Conservation (phyloP, 371 early-diverging fungal genomes). For the Apophysomyces variabilis region DNA sequence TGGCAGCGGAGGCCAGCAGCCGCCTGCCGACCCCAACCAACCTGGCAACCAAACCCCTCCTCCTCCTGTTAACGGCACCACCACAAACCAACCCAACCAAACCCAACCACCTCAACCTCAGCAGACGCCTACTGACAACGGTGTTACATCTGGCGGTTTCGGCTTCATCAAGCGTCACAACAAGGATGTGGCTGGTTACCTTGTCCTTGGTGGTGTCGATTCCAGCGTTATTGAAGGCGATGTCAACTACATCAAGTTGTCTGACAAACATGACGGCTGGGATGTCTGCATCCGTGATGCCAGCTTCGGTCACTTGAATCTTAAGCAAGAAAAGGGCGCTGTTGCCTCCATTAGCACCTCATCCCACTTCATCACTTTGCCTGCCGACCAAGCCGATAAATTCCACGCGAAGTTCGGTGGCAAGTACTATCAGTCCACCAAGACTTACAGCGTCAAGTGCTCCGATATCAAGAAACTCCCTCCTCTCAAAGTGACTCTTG, state of each 20-base stretch:
- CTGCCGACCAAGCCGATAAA: conserved; percentile 51
- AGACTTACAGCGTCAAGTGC: conserved; percentile 50
- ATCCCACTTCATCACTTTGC: conserved; percentile 44
- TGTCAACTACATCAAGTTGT: conserved; percentile 35
- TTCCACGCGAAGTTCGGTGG: conserved; percentile 46
- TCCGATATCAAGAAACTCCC: conserved; percentile 46
- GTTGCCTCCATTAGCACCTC: conserved; percentile 48
- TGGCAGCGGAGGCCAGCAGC: conserved; percentile 10
- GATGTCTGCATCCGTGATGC: conserved; percentile 48
- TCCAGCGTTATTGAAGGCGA: conserved; percentile 42
- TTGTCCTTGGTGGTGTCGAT: conserved; percentile 54
- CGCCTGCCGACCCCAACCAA: conserved; percentile 5
- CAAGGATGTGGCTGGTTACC: conserved; percentile 45
- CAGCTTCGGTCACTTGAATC: conserved; percentile 35
- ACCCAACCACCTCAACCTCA: conserved; percentile 6
- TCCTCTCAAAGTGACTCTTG: conserved; percentile 41
- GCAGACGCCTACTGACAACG: conserved; percentile 12
- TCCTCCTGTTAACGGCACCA: background rate
- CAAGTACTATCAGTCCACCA: conserved; percentile 39
- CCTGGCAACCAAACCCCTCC: background rate
- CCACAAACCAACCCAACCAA: background rate
- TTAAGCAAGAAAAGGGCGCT: conserved; percentile 36
- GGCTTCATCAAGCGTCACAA: conserved; percentile 38
- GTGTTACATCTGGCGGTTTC: conserved; percentile 34
- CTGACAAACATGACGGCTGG: conserved; percentile 38